Evolutionary conservation across 2,329 filamentous ascomycete species (phyloP), one percentile per base, ranked within the genome.

Genomic region (Thermochaetoides dissita): DNA sequence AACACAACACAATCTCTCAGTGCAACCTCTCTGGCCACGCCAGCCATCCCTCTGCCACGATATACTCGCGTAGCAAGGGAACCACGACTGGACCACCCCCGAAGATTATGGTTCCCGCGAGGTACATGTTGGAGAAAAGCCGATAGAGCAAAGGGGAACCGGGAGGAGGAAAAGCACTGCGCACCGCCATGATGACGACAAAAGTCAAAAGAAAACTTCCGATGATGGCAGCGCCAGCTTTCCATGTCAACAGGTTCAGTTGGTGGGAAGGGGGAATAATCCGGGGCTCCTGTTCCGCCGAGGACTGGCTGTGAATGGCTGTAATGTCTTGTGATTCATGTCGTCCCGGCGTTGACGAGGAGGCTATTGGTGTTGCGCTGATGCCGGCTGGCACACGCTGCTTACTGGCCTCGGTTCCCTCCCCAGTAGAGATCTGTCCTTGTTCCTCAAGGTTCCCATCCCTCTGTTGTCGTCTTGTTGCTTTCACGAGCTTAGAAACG

Each of bases 41-140:
- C n/a, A n/a, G n/a, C 80, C 80, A 86, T 6, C 76, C 76, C 24
- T 79, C 76, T 0, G 69, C 66, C 0, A 84, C 81, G 32, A 84
- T 64, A 50, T 74, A 75, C 46, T 76, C 69, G 11, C 74, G 65
- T 1, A 81, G 62, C 0, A 81, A 64, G 0, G 77, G 76, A 36
- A 81, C 79, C 0, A 81, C 76, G 0, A 80, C 76, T 0, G 76
- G 76, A 0, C 76, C 76, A 2, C 76, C 76, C 3, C 76, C 76
- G 39, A 79, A 75, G 48, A 77, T 79, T 44, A 79, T 71, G 1
- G 81, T 85, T 0, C 81, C 81, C 0, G 81, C 81, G 0, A 85
- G 73, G 52, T 80, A 84, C 60, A 86, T 72, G 56, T 83, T 85
- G 6, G 78, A 67, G 51, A 86, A 85, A 24, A 86, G 67, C 38